Percentiles rank a stretch among this genome's conserved stretches.
Conservation (phyloP, 805 yeast genomes). For the Saccharomycopsis schoenii region DNA sequence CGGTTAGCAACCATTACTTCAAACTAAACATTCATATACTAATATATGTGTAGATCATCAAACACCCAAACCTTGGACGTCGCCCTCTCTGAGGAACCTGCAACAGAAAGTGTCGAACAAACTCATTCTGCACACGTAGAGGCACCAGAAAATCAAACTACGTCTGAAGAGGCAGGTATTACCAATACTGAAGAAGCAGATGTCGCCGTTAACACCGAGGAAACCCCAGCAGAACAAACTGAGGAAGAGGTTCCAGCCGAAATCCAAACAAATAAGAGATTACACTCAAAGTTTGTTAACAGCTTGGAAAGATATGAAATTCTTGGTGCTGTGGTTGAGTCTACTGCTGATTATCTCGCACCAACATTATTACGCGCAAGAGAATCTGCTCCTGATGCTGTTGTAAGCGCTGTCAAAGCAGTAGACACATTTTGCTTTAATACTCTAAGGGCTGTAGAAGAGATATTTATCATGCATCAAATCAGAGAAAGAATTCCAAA, state of each 20-base stretch:
- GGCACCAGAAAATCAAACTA: neutral
- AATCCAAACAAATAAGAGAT: neutral
- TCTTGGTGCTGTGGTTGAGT: slow-evolving; percentile 12
- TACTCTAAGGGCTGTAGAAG: slow-evolving; percentile 6
- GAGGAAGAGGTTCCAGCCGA: neutral
- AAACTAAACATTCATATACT: too few relatives aligned
- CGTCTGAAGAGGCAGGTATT: neutral
- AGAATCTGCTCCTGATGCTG: slow-evolving; percentile 5
- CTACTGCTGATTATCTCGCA: slow-evolving; percentile 11
- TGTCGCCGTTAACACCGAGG: neutral
- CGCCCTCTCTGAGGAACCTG: neutral
- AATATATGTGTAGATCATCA: neutral
- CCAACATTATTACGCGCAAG: slow-evolving; percentile 8
- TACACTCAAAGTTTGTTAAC: slow-evolving; percentile 9
- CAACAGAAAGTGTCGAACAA: neutral
- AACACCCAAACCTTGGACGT: neutral
- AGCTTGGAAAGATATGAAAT: slow-evolving; percentile 9
- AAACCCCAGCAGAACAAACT: neutral
- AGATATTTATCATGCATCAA: neutral
- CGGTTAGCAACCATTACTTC: neutral
- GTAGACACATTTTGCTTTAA: slow-evolving; percentile 6
- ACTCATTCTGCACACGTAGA: neutral
- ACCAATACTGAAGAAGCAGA: neutral
- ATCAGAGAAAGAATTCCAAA: slow-evolving; percentile 1
- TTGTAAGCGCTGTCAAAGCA: slow-evolving; percentile 8